phyloP scores from a whole-genome alignment of 2,329 filamentous ascomycete species.

The Diaporthe sp. region DNA sequence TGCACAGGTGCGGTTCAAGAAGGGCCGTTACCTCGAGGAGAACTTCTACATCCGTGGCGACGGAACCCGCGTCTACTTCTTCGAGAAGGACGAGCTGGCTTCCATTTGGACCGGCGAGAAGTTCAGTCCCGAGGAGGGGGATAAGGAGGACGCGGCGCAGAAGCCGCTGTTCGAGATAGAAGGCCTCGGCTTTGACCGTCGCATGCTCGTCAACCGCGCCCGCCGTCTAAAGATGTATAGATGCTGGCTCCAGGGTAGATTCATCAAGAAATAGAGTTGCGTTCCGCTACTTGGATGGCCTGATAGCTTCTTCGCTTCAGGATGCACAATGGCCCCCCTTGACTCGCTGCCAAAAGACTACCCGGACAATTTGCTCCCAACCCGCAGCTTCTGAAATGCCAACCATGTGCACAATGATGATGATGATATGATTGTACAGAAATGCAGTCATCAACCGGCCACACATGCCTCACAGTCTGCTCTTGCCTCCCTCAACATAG shows the following conservation, averaged over 20 bases:
- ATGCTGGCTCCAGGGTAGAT: constrained; percentile 92
- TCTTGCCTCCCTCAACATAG: constrained; percentile 64
- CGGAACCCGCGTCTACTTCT: constrained; percentile 97
- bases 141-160: constrained; percentile 46
- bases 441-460: background rate
- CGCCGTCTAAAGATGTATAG: constrained; percentile 97
- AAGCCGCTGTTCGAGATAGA: constrained; percentile 75
- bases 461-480: constrained; percentile 31
- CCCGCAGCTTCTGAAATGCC: background rate
- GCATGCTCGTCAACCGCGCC: constrained; percentile 92
- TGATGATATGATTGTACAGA: background rate
- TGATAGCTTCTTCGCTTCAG: background rate
- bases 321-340: background rate
- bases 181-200: constrained; percentile 86
- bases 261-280: constrained; percentile 73
- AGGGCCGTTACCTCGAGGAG: constrained; percentile 92
- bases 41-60: constrained; percentile 98
- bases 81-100: constrained; percentile 86
- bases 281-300: background rate
- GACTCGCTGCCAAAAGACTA: background rate
- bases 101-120: constrained; percentile 78
- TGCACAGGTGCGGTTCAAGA: constrained; percentile 97
- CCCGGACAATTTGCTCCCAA: background rate
- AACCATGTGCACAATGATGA: background rate
- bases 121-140: constrained; percentile 47